phyloP scores from a whole-genome alignment of 2,329 filamentous ascomycete species.

The Tympanopsis confertula region DNA sequence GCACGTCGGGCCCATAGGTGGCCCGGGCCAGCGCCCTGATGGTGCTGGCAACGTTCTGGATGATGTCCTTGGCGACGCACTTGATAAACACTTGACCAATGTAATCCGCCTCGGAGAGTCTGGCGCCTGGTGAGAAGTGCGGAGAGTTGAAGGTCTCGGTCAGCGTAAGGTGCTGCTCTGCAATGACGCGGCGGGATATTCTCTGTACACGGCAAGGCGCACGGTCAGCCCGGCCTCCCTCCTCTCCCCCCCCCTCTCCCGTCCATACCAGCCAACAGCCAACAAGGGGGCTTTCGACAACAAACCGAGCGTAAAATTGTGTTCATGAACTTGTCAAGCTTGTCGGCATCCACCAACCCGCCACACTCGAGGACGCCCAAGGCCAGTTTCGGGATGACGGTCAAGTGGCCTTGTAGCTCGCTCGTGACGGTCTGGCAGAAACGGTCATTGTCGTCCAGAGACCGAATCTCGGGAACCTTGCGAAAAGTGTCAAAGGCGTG shows the following conservation, averaged over 20 bases:
- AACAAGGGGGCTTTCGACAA: slow-evolving; percentile 3
- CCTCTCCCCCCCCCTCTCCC: too few species aligned
- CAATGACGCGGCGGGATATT: slow-evolving; percentile 90
- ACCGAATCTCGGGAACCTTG: slow-evolving; percentile 71
- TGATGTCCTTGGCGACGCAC: slow-evolving; percentile 81
- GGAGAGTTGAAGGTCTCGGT: slow-evolving; percentile 88
- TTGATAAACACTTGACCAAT: slow-evolving; percentile 92
- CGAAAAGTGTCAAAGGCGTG: slow-evolving; percentile 88
- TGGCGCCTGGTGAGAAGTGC: slow-evolving; percentile 76
- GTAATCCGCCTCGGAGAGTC: slow-evolving; percentile 65
- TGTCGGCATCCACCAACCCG: slow-evolving; percentile 65
- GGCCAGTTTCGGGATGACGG: slow-evolving; percentile 84
- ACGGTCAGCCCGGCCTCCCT: slow-evolving; percentile 2
- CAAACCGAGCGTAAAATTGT: slow-evolving; percentile 76
- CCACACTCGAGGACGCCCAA: slow-evolving; percentile 90
- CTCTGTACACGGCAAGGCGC: slow-evolving; percentile 36
- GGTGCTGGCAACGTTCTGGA: slow-evolving; percentile 69
- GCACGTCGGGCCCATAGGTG: slow-evolving; percentile 60
- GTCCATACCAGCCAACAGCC: background rate
- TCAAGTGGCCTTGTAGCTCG: slow-evolving; percentile 76
- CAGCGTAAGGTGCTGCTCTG: slow-evolving; percentile 88
- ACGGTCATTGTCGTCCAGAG: slow-evolving; percentile 76
- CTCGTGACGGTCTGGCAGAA: slow-evolving; percentile 72
- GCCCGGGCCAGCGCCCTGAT: slow-evolving; percentile 63
- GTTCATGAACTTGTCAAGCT: slow-evolving; percentile 91